Conservation (phyloP, 2,329 filamentous ascomycete species). For the Fusarium succisae region DNA sequence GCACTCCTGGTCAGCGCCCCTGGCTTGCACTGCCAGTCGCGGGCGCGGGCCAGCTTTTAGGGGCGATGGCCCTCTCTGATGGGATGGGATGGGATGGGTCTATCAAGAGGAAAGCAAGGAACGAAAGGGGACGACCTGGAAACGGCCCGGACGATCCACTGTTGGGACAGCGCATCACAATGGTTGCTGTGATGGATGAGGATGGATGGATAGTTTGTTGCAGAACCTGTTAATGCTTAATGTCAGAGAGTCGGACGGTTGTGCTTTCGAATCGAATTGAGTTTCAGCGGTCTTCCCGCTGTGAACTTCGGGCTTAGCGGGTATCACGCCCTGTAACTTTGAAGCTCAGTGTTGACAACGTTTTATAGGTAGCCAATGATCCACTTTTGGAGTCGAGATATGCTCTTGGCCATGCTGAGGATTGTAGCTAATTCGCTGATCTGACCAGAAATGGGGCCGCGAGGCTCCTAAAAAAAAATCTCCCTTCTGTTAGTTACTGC, state of each 20-base stretch:
- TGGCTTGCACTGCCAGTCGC: conserved; percentile 29
- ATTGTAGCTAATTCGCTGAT: conserved; percentile 5
- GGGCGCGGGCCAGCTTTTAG: conserved; percentile 26
- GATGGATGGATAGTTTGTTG: background rate
- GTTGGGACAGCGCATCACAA: conserved; percentile 22
- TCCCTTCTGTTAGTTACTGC: conserved; percentile 12
- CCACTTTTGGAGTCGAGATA: background rate
- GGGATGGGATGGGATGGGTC: conserved; percentile 27
- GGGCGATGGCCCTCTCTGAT: conserved; percentile 23
- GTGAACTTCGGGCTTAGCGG: conserved; percentile 9
- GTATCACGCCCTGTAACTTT: conserved; percentile 4
- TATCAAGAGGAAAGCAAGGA: conserved; percentile 29
- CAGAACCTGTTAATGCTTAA: conserved; percentile 4
- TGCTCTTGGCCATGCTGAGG: background rate
- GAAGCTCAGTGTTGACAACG: background rate
- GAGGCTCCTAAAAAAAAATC: background rate
- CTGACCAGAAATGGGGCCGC: background rate
- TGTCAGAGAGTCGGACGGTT: conserved; percentile 2
- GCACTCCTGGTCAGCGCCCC: conserved; percentile 20
- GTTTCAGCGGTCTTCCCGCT: conserved; percentile 21
- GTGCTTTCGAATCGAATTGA: conserved; percentile 10
- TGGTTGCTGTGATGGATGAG: background rate
- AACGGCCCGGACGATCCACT: conserved; percentile 32
- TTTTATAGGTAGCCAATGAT: background rate
- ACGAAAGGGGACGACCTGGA: conserved; percentile 29